Base-by-base conservation (phyloP, 169 alveolate species). In the Cystoisospora suis region DNA sequence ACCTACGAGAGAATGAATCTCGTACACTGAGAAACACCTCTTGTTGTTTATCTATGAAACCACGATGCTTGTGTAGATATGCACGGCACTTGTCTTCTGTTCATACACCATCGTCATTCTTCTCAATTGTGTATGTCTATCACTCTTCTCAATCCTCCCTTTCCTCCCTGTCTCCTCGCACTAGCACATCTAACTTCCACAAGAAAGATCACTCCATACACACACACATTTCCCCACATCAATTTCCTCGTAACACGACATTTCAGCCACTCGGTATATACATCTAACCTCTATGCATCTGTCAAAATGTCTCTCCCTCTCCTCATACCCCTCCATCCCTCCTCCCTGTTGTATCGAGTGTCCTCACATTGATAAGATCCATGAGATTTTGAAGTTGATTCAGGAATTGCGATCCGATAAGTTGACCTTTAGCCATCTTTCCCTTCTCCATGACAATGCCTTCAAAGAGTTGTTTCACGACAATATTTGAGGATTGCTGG, bases 381-480 rank as follows among this genome's bases (percentile, higher is more conserved):
- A 97, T 97, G 80, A 97, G 92, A 9, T 97, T 90, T 65, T 96
- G 96, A 59, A 97, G 93, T 61, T 97, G 98, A 38, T 88, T 93
- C 95, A 97, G 88, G 90, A 97, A 97, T 92, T 96, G 98, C 46
- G 98, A 97, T 32, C 98, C 98, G 80, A 97, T 97, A 49, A 97
- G 94, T 61, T 94, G 96, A 6, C 98, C 98, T 94, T 97, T 97
- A 7, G 98, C 98, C 90, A 97, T 93, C 88, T 97, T 97, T 17
- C 98, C 98, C 83, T 94, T 94, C 75, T 95, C 97, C 80, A 93
- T 94, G 58, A 96, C 96, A 7, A 96, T 97, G 86, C 93, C 96
- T 36, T 94, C 97, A 93, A 97, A 97, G 75, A 97, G 91, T 45
- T 88, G 93, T 75, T 87, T 87, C 44, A 96, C 98, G 44, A 96